phyloP scores from a whole-genome alignment of 176 grass and related monocot species.

The Carex littledalei region DNA sequence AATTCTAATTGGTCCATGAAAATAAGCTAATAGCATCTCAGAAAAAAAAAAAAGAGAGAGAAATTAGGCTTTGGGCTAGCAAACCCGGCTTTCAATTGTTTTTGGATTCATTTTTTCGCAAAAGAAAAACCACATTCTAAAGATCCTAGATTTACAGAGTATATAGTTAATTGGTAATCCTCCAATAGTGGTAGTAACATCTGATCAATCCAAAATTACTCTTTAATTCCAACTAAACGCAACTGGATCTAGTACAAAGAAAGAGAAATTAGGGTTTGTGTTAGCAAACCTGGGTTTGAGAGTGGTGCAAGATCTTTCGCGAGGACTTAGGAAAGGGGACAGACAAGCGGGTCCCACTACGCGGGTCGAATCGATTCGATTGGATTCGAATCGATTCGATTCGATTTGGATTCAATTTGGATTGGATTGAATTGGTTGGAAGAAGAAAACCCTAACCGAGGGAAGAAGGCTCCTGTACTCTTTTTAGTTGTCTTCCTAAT shows the following conservation, averaged over 20 bases:
- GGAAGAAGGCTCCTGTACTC: neutral
- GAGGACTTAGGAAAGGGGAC: neutral
- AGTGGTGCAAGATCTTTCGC: neutral
- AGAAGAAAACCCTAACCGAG: neutral
- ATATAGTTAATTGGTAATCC: neutral
- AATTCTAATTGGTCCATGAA: no score
- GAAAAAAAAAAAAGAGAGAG: no score
- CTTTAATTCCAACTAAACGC: neutral
- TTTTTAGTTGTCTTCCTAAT: neutral
- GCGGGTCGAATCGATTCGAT: neutral
- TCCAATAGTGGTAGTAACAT: no score
- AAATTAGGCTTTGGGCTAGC: no score
- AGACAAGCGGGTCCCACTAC: neutral
- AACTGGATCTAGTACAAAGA: constrained; percentile 4
- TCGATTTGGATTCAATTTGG: neutral
- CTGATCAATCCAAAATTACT: neutral
- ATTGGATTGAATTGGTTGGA: neutral
- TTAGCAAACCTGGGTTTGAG: neutral
- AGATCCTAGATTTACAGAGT: neutral
- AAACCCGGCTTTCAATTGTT: neutral
- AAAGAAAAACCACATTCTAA: neutral
- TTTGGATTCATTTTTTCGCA: neutral
- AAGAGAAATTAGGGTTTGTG: neutral
- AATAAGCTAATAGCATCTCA: no score
- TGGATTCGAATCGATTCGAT: neutral